A percentile compares a stretch with the other conserved stretches of the same genome.
Conservation (phyloP, 768 basidiomycete species). For the Leccinum fibrillosum region DNA sequence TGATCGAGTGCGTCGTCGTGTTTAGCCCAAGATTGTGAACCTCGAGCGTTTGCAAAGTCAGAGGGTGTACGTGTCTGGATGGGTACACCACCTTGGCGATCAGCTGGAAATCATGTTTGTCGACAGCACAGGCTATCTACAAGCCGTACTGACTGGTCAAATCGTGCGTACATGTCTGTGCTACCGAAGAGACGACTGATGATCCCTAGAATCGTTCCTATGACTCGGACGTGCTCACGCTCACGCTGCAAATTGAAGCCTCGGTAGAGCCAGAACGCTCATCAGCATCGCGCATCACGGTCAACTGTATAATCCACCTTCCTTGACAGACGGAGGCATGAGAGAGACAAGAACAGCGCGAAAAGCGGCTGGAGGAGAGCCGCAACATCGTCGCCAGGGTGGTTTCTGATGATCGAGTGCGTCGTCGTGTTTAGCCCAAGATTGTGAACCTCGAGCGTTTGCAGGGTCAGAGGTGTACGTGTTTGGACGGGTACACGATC, state of each 20-base stretch:
- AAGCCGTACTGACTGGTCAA: constrained; percentile 79
- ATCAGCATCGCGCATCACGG: too few species aligned
- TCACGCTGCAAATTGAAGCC: constrained; percentile 88
- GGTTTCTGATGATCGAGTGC: constrained; percentile 12
- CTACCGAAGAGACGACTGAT: not conserved
- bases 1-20: constrained; percentile 6
- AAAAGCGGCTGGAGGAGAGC: constrained; percentile 81
- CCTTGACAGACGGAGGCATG: constrained; percentile 47
- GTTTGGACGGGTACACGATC: constrained; percentile 94
- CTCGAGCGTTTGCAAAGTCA: constrained; percentile 60
- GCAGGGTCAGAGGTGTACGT: constrained; percentile 79
- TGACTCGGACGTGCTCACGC: constrained; percentile 41
- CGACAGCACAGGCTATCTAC: constrained; percentile 92
- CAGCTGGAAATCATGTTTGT: constrained; percentile 95
- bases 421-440: constrained; percentile 50
- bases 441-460: constrained; percentile 55
- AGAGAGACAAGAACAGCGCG: constrained; percentile 69
- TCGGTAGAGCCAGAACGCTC: constrained; percentile 57
- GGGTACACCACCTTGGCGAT: constrained; percentile 91
- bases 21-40: constrained; percentile 65
- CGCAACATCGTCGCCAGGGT: constrained; percentile 41
- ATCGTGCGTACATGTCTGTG: constrained; percentile 49
- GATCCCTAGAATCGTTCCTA: constrained; percentile 75
- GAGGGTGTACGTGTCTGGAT: constrained; percentile 85
- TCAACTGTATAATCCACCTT: too few species aligned